Percentiles rank a stretch among this genome's conserved stretches.
These are phyloP conservation scores for Quercus berberidifolia DNA, from an alignment of 306 rosid species.

Conservation along the genomic window DNA sequence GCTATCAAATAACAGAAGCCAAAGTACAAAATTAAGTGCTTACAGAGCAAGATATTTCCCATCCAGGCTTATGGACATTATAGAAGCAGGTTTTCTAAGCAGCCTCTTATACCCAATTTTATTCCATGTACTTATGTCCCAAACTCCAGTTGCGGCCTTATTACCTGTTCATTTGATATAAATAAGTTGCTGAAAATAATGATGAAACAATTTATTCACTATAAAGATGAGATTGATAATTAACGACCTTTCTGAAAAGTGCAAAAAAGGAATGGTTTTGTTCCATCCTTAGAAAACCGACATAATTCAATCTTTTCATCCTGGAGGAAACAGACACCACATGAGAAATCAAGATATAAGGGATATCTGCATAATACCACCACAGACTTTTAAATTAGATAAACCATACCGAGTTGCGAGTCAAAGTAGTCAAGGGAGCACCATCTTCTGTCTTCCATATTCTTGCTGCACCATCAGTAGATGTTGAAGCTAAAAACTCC, in stretches of 20 bases:
- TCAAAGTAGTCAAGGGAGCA: constrained; percentile 68
- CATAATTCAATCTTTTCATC: constrained; percentile 91
- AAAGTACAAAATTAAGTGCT: constrained; percentile 35
- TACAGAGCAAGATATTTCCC: constrained; percentile 97
- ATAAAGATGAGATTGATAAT: background rate
- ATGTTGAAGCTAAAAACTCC: constrained; percentile 85
- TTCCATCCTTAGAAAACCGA: constrained; percentile 92
- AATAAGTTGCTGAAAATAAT: constrained; percentile 13
- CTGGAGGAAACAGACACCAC: constrained; percentile 30
- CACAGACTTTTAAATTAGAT: constrained; percentile 1
- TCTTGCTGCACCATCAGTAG: constrained; percentile 86
- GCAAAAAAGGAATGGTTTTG: constrained; percentile 87
- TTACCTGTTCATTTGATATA: constrained; percentile 47
- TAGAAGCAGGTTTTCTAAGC: constrained; percentile 73
- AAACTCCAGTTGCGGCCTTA: constrained; percentile 61
- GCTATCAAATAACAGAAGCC: background rate
- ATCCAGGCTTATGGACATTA: constrained; percentile 85
- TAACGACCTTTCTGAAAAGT: constrained; percentile 67
- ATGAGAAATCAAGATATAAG: constrained; percentile 10
- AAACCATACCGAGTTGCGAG: constrained; percentile 64
- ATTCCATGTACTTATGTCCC: constrained; percentile 89
- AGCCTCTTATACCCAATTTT: constrained; percentile 87
- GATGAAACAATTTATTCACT: background rate
- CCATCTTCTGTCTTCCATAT: constrained; percentile 90
- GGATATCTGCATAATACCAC: constrained; percentile 7